Base-by-base conservation (phyloP, 768 basidiomycete species). In the Rhodosporidiobolus odoratus region DNA sequence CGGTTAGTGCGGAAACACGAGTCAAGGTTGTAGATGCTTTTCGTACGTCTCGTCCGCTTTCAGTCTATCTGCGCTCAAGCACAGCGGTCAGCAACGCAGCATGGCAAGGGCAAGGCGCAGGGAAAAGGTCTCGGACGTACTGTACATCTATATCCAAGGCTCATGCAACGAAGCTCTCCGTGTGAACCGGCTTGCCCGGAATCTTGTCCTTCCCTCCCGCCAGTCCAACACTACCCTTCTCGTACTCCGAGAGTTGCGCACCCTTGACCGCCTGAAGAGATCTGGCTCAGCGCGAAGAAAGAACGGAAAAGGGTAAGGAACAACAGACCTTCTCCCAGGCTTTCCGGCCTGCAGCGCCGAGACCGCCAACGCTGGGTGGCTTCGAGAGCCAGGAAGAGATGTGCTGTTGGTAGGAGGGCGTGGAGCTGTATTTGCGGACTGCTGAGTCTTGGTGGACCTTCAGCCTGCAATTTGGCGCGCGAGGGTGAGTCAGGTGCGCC, bases 191-290 rank as follows among this genome's bases (percentile, higher is more conserved):
- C 50, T 72, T 72, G 19, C 70, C 70, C 23, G 70, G 65, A 12
- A 72, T 65, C 70, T 73, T 73, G 61, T 68, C 67, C 54, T 48
- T 58, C 7, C 72, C 67, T 1, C 48, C 27, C 10, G 72, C 72
- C 48, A 73, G 65, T 27, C 34, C 38, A 27, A 72, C 71, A 15
- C 58, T 37, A 0, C 56, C 71, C 27, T 43, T n/a, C 50, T 68
- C 62, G 3, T 16, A 5, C 17, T 47, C 60, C 6, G 65, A 40
- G n/a, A 66, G 23, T 21, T 27, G 37, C 37, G 64, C 23, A 16
- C 37, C 37, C 27, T 34, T n/a, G 13, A 59, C 34, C 13, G 67
- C 72, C 48, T 25, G 48, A 43, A 43, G 43, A 43, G 43, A 43
- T n/a, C n/a, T n/a, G n/a, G 43, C 13, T 43, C 43, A 43, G 43